These are phyloP conservation scores for Podila minutissima DNA, from an alignment of 192 early-diverging fungal species.

Conservation along the genomic window DNA sequence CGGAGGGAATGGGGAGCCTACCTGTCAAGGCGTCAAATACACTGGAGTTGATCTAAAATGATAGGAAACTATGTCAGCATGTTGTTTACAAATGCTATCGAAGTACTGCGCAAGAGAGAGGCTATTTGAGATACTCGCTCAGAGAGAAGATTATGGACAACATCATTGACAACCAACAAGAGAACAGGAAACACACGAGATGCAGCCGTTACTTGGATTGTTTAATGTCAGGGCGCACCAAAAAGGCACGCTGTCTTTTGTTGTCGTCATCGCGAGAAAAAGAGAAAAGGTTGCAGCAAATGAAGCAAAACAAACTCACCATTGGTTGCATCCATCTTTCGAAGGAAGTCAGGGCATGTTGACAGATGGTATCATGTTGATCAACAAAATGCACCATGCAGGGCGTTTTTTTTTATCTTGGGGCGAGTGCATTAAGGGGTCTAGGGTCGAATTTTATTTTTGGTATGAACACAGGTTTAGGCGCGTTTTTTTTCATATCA, in stretches of 20 bases:
- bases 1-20: too few relatives aligned
- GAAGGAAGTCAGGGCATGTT: too few relatives aligned
- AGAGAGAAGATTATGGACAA: constrained; percentile 50
- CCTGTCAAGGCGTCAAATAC: too few relatives aligned
- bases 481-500: background rate
- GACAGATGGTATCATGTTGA: too few relatives aligned
- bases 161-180: constrained; percentile 14
- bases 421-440: background rate
- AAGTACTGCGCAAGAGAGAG: too few relatives aligned
- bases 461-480: background rate
- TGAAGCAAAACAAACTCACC: background rate
- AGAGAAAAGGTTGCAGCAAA: background rate
- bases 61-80: too few relatives aligned
- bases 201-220: background rate
- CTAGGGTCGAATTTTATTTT: background rate
- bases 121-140: constrained; percentile 18
- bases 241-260: constrained; percentile 3
- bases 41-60: too few relatives aligned
- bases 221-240: background rate
- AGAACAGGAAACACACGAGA: background rate
- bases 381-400: too few relatives aligned
- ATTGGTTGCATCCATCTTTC: too few relatives aligned
- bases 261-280: constrained; percentile 32
- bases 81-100: too few relatives aligned
- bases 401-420: too few relatives aligned